Evolutionary conservation across 202 grass and related monocot genomes (phyloP), one percentile per base, ranked within the genome.

Genomic region (Dendrocalamus latiflorus): DNA sequence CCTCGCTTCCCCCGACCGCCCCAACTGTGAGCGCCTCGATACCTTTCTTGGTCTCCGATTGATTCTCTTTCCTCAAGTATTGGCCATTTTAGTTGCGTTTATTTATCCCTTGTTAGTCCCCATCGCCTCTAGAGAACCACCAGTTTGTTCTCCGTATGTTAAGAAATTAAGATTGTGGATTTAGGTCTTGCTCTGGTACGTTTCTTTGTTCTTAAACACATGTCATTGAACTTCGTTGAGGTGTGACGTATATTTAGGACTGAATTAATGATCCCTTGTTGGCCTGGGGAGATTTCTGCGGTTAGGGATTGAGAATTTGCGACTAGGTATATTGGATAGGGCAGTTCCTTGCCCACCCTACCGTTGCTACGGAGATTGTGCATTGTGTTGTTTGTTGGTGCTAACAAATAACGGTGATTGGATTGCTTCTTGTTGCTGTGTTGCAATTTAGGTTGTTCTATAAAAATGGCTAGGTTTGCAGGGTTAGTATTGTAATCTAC

Each of bases 21-120:
- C 95, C 74, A 95, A 98, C 69, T 98, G 95, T 98, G 70, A 75
- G 86, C 50, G 20, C 45, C 42, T 44, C 20, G 12, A 28, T 9
- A 4, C 21, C 41, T 50, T 67, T 56, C 48, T 56, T 54, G 37
- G 41, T 78, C 50, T 34, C 12, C 33, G 16, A 12, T 59, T 22
- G 33, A 48, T 50, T 4, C n/a, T 62, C 26, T 9, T 54, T 28
- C 4, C 16, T 37, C n/a, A 24, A 75, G 17, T 66, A 62, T 70
- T 76, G 20, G 20, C 6, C 6, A 22, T 65, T 79, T 36, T 64
- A n/a, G 5, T 49, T 24, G 56, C 20, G 45, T 5, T 30, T 38
- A 34, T 22, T 22, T 57, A 24, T 24, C 2, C 43, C 17, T 13
- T 37, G 42, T 11, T 30, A 2, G 9, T 65, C 26, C 9, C 28